These are phyloP conservation scores for Phytophthora citrophthora DNA, from an alignment of 352 stramenopile genomes.

Conservation along the genomic window DNA sequence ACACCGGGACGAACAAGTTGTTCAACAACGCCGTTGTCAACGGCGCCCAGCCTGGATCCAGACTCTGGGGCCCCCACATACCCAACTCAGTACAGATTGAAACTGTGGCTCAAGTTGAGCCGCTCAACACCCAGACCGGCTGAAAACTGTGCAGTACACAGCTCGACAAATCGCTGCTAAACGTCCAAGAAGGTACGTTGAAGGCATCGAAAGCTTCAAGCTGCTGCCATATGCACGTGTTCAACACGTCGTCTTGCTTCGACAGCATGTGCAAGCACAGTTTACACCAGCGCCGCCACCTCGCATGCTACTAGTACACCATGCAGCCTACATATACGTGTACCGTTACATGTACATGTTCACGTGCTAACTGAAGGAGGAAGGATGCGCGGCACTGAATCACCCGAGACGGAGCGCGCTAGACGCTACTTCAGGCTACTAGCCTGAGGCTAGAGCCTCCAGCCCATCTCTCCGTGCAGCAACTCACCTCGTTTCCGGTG, in stretches of 20 bases:
- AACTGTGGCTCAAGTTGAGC: not conserved
- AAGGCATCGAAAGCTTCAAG: not conserved
- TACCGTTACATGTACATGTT: too few species aligned
- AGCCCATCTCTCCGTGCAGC: not conserved
- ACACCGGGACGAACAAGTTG: not conserved
- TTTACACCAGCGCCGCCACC: slow-evolving; percentile 1
- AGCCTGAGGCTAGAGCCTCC: too few species aligned
- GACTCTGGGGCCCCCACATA: too few species aligned
- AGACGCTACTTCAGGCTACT: too few species aligned
- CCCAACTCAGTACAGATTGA: too few species aligned
- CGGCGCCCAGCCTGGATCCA: too few species aligned
- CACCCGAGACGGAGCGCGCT: slow-evolving; percentile 1
- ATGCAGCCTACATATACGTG: too few species aligned
- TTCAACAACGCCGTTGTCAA: not conserved
- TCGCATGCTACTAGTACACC: slow-evolving; percentile 10
- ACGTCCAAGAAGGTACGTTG: not conserved
- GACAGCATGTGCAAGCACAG: not conserved
- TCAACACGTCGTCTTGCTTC: not conserved
- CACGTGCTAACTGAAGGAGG: slow-evolving; percentile 9
- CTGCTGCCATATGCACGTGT: not conserved
- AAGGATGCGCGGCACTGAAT: slow-evolving; percentile 28
- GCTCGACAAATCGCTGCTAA: not conserved
- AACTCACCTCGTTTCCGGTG: slow-evolving; percentile 15
- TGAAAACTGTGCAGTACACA: slow-evolving; percentile 1
- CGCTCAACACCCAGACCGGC: slow-evolving; percentile 1